Conservation (phyloP, 768 basidiomycete species). For the Trametes gibbosa region DNA sequence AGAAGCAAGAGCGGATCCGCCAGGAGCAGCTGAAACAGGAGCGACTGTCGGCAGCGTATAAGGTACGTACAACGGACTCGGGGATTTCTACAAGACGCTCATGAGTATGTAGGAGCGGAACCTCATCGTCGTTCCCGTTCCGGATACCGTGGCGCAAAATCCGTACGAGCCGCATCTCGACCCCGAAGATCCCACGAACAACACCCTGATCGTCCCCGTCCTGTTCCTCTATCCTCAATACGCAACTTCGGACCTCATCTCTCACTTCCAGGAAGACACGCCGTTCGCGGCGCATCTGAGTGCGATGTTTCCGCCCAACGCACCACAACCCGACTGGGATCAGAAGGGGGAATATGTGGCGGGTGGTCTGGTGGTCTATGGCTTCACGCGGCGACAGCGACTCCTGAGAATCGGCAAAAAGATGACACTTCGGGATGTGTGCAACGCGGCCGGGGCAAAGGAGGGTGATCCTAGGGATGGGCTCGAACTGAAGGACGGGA, state of each 20-base stretch:
- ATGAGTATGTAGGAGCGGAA: slow-evolving; percentile 63
- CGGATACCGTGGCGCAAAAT: slow-evolving; percentile 47
- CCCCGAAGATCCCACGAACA: slow-evolving; percentile 54
- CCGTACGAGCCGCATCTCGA: slow-evolving; percentile 68
- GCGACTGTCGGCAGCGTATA: slow-evolving; percentile 56
- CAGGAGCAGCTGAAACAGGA: slow-evolving; percentile 52
- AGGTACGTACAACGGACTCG: slow-evolving; percentile 42
- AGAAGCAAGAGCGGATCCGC: slow-evolving; percentile 46
- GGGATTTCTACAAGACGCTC: slow-evolving; percentile 3
- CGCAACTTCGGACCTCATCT: slow-evolving; percentile 84
- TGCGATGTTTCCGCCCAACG: slow-evolving; percentile 79
- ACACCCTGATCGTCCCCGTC: slow-evolving; percentile 75
- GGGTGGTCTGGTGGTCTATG: slow-evolving; percentile 74
- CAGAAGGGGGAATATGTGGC: slow-evolving; percentile 59
- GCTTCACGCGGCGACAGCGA: slow-evolving; percentile 70
- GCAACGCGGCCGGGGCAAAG: slow-evolving; percentile 57
- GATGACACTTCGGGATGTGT: slow-evolving; percentile 81
- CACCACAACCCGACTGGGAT: slow-evolving; percentile 76
- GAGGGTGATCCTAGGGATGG: slow-evolving; percentile 68
- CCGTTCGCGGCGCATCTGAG: slow-evolving; percentile 76
- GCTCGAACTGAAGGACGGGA: slow-evolving; percentile 79
- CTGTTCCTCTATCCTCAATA: slow-evolving; percentile 94
- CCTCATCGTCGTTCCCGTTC: slow-evolving; percentile 53
- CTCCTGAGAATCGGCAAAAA: slow-evolving; percentile 90
- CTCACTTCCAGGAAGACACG: slow-evolving; percentile 81